phyloP scores from a whole-genome alignment of 805 yeast species.

The Saccharomycopsis microspora region DNA sequence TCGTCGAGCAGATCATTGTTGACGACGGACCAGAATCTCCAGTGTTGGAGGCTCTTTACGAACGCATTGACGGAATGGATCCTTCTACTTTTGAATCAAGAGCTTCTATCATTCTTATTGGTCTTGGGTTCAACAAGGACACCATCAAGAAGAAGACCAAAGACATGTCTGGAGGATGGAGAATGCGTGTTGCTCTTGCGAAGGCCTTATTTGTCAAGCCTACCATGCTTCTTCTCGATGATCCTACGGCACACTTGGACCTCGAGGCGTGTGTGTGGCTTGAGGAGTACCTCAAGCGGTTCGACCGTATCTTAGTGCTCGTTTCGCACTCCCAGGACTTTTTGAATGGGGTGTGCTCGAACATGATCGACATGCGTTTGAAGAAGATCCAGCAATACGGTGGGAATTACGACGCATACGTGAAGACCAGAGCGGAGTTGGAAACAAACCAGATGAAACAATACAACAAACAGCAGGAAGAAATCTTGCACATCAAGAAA shows the following conservation, averaged over 20 bases:
- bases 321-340: conserved; percentile 99
- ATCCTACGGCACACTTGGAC: conserved; percentile 99
- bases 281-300: conserved; percentile 92
- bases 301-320: conserved; percentile 84
- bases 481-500: conserved; percentile 94
- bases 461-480: conserved; percentile 96
- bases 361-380: conserved; percentile 95
- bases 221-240: conserved; percentile 86
- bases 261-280: conserved; percentile 99
- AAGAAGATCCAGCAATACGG: conserved; percentile 69
- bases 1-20: conserved; percentile 80
- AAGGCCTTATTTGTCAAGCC: conserved; percentile 98
- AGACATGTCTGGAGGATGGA: conserved; percentile 99
- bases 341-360: conserved; percentile 96
- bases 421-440: conserved; percentile 86
- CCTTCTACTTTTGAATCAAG: conserved; percentile 92
- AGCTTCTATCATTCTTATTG: conserved; percentile 90
- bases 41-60: conserved; percentile 77
- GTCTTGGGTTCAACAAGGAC: conserved; percentile 86
- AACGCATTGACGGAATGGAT: conserved; percentile 92
- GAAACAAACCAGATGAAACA: conserved; percentile 98
- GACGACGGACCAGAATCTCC: conserved; percentile 92
- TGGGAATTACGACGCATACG: conserved; percentile 97
- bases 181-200: conserved; percentile 98
- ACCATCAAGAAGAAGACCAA: conserved; percentile 91